phyloP scores from a whole-genome alignment of 352 stramenopile species.

The Globisporangium viniferum region DNA sequence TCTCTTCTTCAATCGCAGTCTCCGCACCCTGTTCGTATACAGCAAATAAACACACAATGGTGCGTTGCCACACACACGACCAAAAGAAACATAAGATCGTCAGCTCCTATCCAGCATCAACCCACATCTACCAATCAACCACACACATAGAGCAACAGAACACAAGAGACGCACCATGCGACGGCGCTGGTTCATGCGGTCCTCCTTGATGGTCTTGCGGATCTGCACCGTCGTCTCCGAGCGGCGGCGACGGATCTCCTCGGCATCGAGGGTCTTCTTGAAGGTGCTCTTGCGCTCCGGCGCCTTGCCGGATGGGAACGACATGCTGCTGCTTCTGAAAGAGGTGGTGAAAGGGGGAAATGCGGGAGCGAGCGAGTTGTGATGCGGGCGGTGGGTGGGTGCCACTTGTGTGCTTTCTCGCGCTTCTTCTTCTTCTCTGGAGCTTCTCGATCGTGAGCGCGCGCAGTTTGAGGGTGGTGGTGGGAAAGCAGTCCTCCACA shows the following conservation, averaged over 20 bases:
- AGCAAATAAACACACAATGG: background rate
- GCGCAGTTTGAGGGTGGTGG: background rate
- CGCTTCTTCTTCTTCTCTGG: constrained; percentile 7
- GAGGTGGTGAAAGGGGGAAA: background rate
- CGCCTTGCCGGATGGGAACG: constrained; percentile 62
- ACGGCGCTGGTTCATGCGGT: constrained; percentile 82
- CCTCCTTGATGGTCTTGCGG: constrained; percentile 83
- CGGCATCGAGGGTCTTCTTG: constrained; percentile 87
- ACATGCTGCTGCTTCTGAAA: constrained; percentile 34
- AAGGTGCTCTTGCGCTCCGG: constrained; percentile 81
- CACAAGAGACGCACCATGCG: constrained; percentile 53
- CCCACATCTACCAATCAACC: background rate
- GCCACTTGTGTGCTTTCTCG: constrained; percentile 6
- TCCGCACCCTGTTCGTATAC: constrained; percentile 16
- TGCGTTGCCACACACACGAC: constrained; percentile 3
- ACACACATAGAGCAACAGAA: background rate
- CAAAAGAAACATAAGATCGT: constrained; percentile 12
- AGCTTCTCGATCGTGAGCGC: background rate
- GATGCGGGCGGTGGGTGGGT: constrained; percentile 2
- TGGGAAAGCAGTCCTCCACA: too few species aligned
- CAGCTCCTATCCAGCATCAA: background rate
- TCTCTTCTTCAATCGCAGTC: constrained; percentile 23
- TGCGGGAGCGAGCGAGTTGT: background rate
- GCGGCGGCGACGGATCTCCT: constrained; percentile 68
- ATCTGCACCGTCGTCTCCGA: constrained; percentile 86